Conservation (phyloP, 1,284 basidiomycete genomes). For the Ustilago tritici region DNA sequence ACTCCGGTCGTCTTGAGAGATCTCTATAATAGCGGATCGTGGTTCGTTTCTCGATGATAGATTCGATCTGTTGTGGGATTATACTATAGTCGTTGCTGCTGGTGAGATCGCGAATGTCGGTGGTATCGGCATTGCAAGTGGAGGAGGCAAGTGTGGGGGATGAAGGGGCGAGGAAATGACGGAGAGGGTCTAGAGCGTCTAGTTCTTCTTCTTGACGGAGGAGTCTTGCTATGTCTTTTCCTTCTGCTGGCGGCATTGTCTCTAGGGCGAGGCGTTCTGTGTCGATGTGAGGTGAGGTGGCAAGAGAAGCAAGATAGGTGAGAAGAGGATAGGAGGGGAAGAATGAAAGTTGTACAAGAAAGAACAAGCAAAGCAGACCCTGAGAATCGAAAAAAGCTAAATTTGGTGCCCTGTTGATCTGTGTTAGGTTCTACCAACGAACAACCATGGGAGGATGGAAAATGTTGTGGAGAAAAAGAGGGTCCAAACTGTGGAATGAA, state of each 20-base stretch:
- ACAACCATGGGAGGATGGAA: neutral
- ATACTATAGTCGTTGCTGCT: constrained; percentile 31
- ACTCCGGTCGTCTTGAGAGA: constrained; percentile 21
- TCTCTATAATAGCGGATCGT: constrained; percentile 55
- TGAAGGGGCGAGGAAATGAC: constrained; percentile 75
- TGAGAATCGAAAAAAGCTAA: neutral
- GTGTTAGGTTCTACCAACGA: neutral
- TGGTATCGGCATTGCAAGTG: neutral
- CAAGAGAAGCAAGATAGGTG: neutral
- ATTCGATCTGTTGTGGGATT: constrained; percentile 76
- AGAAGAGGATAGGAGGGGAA: neutral
- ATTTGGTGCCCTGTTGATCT: neutral
- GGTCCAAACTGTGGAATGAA: neutral
- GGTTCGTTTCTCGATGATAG: constrained; percentile 69
- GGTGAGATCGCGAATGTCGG: constrained; percentile 18
- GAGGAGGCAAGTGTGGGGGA: neutral
- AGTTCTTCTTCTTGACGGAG: constrained; percentile 71
- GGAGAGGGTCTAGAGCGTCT: constrained; percentile 76
- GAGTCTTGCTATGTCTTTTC: constrained; percentile 11
- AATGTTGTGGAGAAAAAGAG: neutral
- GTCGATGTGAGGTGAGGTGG: neutral
- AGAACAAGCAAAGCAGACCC: no score
- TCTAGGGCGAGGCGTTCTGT: neutral
- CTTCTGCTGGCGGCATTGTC: constrained; percentile 2
- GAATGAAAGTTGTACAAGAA: neutral